Evolutionary conservation across 257 asterid genomes (phyloP).

Genomic region (Nicotiana tomentosiformis): DNA sequence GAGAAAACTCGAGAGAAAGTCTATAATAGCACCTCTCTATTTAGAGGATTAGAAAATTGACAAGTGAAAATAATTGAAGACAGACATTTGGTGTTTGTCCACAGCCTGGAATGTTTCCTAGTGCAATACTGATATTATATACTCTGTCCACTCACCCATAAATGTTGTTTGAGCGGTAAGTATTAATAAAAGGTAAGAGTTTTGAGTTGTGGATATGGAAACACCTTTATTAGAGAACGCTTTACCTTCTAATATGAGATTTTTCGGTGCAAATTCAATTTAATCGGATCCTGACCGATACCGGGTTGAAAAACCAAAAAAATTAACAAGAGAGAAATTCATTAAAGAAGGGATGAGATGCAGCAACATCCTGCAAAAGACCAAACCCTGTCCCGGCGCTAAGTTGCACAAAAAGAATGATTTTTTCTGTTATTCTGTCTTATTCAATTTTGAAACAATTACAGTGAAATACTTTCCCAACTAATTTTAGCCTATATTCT

Average conservation of each 20-base stretch:
- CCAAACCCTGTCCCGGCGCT: not conserved
- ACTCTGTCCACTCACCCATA: too few relatives aligned
- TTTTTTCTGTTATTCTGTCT: not conserved
- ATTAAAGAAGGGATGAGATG: not conserved
- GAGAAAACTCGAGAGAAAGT: not conserved
- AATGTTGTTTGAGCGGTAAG: too few relatives aligned
- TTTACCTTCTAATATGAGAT: too few relatives aligned
- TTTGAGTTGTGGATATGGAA: too few relatives aligned
- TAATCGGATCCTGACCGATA: too few relatives aligned
- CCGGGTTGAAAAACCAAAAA: not conserved
- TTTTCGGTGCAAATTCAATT: too few relatives aligned
- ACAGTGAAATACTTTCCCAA: too few relatives aligned
- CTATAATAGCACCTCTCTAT: not conserved
- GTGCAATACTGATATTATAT: not conserved
- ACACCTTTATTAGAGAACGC: accelerated
- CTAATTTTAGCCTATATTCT: too few relatives aligned
- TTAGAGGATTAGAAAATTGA: not conserved
- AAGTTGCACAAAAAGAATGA: not conserved
- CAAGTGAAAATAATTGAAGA: constrained; percentile 1
- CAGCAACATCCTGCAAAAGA: not conserved
- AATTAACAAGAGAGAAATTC: not conserved
- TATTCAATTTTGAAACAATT: not conserved
- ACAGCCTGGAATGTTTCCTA: not conserved
- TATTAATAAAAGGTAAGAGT: too few relatives aligned
- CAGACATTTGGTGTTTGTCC: not conserved